phyloP scores from a whole-genome alignment of 495 filamentous ascomycete genomes.

The Annulohypoxylon stygium region DNA sequence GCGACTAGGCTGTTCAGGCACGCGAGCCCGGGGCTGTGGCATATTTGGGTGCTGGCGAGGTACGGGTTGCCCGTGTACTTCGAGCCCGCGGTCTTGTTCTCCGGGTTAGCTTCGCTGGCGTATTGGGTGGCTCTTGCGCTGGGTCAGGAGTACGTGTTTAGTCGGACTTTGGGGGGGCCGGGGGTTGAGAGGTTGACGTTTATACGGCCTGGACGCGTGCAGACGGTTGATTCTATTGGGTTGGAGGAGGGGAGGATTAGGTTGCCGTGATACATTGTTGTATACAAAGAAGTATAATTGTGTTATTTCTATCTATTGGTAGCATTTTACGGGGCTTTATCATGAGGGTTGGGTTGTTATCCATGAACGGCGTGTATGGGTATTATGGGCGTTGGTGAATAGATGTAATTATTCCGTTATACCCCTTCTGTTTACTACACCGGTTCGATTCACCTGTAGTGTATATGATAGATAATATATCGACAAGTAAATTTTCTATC shows the following conservation, averaged over 20 bases:
- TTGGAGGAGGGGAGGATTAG: slow-evolving; percentile 19
- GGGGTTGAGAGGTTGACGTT: slow-evolving; percentile 32
- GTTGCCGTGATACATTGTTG: not conserved
- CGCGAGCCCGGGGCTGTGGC: not conserved
- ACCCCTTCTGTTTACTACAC: too few relatives aligned
- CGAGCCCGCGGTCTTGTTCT: slow-evolving; percentile 9
- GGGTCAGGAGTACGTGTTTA: slow-evolving; percentile 22
- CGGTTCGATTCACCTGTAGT: too few relatives aligned
- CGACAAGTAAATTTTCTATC: too few relatives aligned
- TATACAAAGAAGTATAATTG: too few relatives aligned
- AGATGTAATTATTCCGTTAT: too few relatives aligned
- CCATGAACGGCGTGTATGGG: too few relatives aligned
- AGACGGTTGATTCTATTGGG: slow-evolving; percentile 6
- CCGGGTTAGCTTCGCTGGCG: not conserved
- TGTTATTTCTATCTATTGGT: too few relatives aligned
- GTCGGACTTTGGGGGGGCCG: slow-evolving; percentile 23
- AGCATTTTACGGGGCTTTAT: too few relatives aligned
- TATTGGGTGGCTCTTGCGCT: slow-evolving; percentile 14
- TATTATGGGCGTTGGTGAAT: too few relatives aligned
- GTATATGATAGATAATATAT: too few relatives aligned
- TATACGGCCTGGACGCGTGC: not conserved
- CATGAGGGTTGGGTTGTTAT: not conserved
- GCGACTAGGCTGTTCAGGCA: not conserved
- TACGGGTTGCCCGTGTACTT: not conserved
- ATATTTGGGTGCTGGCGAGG: not conserved